phyloP scores from a whole-genome alignment of 2,329 filamentous ascomycete species.

The Tolypocladium capitatum region DNA sequence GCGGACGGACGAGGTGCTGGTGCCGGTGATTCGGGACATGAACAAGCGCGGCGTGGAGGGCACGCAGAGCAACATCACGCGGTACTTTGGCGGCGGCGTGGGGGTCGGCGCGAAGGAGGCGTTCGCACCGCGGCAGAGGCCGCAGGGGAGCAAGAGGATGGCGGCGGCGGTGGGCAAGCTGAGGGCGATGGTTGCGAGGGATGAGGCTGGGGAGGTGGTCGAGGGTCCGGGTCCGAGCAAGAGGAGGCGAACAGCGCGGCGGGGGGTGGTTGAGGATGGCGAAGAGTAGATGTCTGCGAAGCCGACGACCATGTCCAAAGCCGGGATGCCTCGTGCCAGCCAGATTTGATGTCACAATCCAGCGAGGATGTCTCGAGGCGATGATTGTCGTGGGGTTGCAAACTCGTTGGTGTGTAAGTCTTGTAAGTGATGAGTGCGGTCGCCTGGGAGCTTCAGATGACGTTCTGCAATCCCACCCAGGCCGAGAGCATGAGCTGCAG shows the following conservation, averaged over 20 bases:
- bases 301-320: neutral
- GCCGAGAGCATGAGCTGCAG: too few relatives aligned
- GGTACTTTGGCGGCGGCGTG: conserved; percentile 67
- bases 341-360: neutral
- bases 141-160: conserved; percentile 59
- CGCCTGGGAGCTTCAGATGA: too few relatives aligned
- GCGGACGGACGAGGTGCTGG: conserved; percentile 85
- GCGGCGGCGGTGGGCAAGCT: conserved; percentile 59
- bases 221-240: conserved; percentile 3
- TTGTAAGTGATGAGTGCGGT: too few relatives aligned
- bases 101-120: conserved; percentile 53
- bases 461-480: too few relatives aligned
- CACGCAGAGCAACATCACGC: conserved; percentile 93
- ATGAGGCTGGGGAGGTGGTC: neutral
- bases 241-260: conserved; percentile 10
- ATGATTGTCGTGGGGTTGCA: neutral
- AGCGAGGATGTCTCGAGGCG: neutral
- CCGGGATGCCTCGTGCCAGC: neutral
- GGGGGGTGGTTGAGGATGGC: conserved; percentile 5
- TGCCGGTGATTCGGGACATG: conserved; percentile 93
- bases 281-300: conserved; percentile 5
- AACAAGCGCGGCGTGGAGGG: conserved; percentile 78
- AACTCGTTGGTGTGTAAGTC: too few relatives aligned
- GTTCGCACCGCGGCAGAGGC: conserved; percentile 56
- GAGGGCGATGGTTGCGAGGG: conserved; percentile 23